phyloP scores from a whole-genome alignment of 345 rosid species.

The Bretschneidera sinensis region DNA sequence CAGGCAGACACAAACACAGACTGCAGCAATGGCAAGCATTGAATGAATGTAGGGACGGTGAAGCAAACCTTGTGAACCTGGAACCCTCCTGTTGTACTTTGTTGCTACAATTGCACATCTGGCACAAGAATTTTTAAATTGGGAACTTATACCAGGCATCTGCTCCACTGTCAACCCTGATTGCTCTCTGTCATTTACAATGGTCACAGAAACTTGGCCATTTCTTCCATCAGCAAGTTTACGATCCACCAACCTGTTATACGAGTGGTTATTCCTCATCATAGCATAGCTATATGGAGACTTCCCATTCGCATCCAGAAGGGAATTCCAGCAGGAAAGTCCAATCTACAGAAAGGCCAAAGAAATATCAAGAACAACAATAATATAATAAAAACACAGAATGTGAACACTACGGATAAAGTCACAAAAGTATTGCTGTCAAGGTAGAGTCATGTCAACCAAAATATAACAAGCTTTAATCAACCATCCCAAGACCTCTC shows the following conservation, averaged over 20 bases:
- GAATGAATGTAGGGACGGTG: constrained; percentile 74
- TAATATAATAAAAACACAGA: neutral
- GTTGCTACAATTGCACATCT: constrained; percentile 51
- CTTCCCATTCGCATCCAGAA: constrained; percentile 49
- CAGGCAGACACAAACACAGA: constrained; percentile 89
- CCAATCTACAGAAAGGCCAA: constrained; percentile 45
- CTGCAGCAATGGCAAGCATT: constrained; percentile 83
- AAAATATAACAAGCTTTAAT: too few relatives aligned
- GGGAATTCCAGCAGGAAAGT: constrained; percentile 61
- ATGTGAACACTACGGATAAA: too few relatives aligned
- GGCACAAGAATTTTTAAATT: constrained; percentile 38
- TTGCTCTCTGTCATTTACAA: constrained; percentile 39
- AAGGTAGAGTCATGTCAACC: too few relatives aligned
- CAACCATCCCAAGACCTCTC: neutral
- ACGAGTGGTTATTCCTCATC: constrained; percentile 58
- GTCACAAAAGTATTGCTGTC: too few relatives aligned
- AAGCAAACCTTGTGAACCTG: constrained; percentile 56
- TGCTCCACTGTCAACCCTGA: constrained; percentile 19
- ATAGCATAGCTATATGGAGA: constrained; percentile 62
- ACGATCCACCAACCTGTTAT: constrained; percentile 57
- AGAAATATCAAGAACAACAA: neutral
- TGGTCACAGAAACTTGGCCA: constrained; percentile 60
- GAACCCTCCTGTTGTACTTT: constrained; percentile 40
- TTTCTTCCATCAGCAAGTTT: constrained; percentile 66
- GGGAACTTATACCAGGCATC: constrained; percentile 13